phyloP scores from a whole-genome alignment of 208 protist species.

The Leishmania gerbilli region DNA sequence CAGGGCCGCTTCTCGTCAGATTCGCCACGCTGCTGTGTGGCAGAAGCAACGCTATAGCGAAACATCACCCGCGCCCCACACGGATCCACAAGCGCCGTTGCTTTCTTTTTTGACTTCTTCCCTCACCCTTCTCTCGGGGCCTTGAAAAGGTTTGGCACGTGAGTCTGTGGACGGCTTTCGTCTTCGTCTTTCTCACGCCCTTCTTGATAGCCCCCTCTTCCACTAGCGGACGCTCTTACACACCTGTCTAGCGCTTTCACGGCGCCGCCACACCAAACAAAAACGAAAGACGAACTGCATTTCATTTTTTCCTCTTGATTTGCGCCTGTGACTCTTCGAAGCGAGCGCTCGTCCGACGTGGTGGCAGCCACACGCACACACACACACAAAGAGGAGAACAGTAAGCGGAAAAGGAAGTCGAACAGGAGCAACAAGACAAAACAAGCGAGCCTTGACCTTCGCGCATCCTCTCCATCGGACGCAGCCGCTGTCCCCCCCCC shows the following conservation, averaged over 20 bases:
- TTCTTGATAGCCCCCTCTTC: background rate
- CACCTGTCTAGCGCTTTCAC: background rate
- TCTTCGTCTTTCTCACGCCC: background rate
- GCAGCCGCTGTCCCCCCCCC: background rate
- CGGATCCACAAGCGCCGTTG: background rate
- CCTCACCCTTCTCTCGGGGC: background rate
- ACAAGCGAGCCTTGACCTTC: background rate
- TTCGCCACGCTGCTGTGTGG: background rate
- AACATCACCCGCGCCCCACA: background rate
- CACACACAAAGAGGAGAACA: background rate
- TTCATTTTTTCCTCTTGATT: background rate
- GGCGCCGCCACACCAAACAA: too few relatives aligned
- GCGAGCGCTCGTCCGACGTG: background rate
- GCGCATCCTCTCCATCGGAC: background rate
- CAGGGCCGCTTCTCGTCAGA: background rate
- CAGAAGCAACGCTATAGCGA: background rate
- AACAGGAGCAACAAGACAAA: background rate
- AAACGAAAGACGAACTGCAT: background rate
- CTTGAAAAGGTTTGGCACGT: background rate
- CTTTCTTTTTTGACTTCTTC: background rate
- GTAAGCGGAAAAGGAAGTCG: background rate
- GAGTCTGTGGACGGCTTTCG: background rate
- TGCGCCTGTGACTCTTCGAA: background rate
- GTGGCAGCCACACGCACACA: background rate
- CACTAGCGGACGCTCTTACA: background rate